A percentile compares a stretch with the other conserved stretches of the same genome.
Evolutionary conservation across 805 yeast species (phyloP).

Genomic region (Dipodascus geniculatus): DNA sequence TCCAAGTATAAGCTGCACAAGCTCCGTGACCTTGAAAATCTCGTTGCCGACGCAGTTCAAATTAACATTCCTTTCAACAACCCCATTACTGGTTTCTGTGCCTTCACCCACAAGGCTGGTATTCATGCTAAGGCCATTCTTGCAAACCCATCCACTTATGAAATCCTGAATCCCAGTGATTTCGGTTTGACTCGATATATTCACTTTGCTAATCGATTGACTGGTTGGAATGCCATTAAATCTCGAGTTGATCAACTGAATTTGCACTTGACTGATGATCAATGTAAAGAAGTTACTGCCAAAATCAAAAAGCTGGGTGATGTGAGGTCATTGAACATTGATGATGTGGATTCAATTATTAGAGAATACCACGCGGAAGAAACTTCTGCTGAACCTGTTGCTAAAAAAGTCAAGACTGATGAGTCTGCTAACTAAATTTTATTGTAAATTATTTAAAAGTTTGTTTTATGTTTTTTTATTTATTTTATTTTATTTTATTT

Average conservation of each 20-base stretch:
- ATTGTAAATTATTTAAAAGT: no score
- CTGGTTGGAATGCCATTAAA: slow-evolving; percentile 99
- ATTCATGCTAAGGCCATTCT: slow-evolving; percentile 97
- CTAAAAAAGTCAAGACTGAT: background rate
- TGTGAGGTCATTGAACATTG: slow-evolving; percentile 85
- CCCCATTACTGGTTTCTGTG: slow-evolving; percentile 98
- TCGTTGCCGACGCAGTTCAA: slow-evolving; percentile 95
- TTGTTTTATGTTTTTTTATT: background rate
- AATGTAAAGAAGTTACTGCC: slow-evolving; percentile 86
- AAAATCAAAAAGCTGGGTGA: slow-evolving; percentile 93
- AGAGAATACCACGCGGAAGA: slow-evolving; percentile 60
- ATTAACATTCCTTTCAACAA: slow-evolving; percentile 96
- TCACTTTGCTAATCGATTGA: slow-evolving; percentile 94
- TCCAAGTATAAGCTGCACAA: slow-evolving; percentile 92
- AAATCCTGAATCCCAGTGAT: slow-evolving; percentile 87
- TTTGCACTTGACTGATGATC: slow-evolving; percentile 78
- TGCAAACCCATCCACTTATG: slow-evolving; percentile 98
- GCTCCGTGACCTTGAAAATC: slow-evolving; percentile 87
- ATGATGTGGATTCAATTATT: slow-evolving; percentile 94
- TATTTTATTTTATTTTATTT: no score
- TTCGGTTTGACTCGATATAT: slow-evolving; percentile 93
- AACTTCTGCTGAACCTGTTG: background rate
- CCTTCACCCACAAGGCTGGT: slow-evolving; percentile 98
- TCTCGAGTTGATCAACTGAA: slow-evolving; percentile 96
- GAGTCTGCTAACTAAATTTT: background rate